Base-by-base conservation (phyloP, 192 early-diverging fungal species). In the Backusella luteola region DNA sequence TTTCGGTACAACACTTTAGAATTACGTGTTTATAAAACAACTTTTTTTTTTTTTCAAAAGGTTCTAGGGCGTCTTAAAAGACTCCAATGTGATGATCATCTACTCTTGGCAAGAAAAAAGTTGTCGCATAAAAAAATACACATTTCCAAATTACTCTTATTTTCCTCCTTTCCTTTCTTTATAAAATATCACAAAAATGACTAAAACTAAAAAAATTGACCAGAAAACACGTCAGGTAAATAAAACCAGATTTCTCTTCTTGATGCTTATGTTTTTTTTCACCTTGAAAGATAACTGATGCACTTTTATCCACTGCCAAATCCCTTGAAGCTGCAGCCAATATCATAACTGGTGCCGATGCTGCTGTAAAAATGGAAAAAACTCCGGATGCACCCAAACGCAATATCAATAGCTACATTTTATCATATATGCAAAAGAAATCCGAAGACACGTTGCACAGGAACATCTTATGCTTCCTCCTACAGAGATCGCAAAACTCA, bases 351-450 rank as follows among this genome's bases (percentile, higher is more conserved):
- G 53, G 23, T 23, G 11, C 21, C 23, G 1, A 0, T 4, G 14
- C 4, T 1, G 17, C 14, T n/a, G 8, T 2, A 0, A 71, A 44
- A 21, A 46, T 9, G 17, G 11, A 38, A 0, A 71, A 34, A 14
- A 44, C 35, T 44, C 38, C 26, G 1, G 34, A 52, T 52, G 70
- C 70, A 32, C 70, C 70, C 70, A 71, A 71, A 29, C n/a, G 26
- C 9, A 71, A 71, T 29, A 1, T 44, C 23, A 38, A 21, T 14
- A 71, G 70, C 17, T 71, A 46, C 29, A 44, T 71, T 14, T 44
- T 49, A 14, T n/a, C n/a, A n/a, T n/a, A n/a, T 71, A 34, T 71
- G 70, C 29, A 0, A 8, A 44, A 46, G 6, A 42, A 0, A 17
- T 5, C 0, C 1, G 70, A 12, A 6, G 17, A 9, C 5, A 4